Evolutionary conservation across 495 filamentous ascomycete species (phyloP).

Genomic region (Lasiosphaeriaceae sp.): DNA sequence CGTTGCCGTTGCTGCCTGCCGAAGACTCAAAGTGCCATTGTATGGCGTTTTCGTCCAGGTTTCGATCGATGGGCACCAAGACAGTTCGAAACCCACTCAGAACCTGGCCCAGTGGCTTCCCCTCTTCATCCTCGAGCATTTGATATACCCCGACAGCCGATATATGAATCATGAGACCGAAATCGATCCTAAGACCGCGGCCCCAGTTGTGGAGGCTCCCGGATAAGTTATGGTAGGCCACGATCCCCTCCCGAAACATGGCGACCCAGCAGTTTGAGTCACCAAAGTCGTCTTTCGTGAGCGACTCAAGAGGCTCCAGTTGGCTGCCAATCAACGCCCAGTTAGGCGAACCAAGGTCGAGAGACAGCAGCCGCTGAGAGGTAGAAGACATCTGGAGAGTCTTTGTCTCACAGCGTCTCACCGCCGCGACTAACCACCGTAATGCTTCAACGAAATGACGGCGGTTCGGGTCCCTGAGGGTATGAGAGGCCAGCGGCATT

Average conservation of each 20-base stretch:
- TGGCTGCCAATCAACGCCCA: neutral
- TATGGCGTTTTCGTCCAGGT: neutral
- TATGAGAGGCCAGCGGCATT: neutral
- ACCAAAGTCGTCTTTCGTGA: neutral
- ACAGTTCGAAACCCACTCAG: neutral
- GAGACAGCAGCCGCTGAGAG: neutral
- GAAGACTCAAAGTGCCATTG: neutral
- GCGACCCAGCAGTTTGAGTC: neutral
- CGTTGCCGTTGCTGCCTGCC: neutral
- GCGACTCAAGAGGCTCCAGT: neutral
- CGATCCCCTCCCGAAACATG: neutral
- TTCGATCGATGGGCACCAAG: neutral
- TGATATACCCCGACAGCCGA: neutral
- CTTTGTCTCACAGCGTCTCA: neutral
- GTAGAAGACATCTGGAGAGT: neutral
- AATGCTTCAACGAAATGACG: neutral
- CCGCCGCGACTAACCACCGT: neutral
- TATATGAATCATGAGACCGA: neutral
- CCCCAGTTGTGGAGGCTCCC: neutral
- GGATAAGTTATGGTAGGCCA: neutral
- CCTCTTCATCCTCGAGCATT: neutral
- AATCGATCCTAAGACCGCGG: neutral
- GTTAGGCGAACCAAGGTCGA: neutral
- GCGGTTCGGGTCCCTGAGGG: neutral
- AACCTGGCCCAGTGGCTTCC: neutral